Conservation (phyloP, 768 basidiomycete genomes). For the Scleroderma bovista region DNA sequence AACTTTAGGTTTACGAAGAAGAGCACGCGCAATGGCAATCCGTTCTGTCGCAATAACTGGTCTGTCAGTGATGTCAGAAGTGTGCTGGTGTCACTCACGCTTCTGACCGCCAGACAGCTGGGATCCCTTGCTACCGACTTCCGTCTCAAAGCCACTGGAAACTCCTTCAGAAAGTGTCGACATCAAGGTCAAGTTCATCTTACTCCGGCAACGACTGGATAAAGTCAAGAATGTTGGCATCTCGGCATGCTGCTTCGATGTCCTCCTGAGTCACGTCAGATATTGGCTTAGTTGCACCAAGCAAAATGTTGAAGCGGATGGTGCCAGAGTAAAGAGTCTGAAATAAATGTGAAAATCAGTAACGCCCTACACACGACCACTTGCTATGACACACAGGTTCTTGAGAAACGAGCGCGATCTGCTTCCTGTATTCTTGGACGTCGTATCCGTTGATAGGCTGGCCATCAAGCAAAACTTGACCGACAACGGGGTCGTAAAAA, state of each 20-base stretch:
- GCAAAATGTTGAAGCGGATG: slow-evolving; percentile 84
- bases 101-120: slow-evolving; percentile 89
- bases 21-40: slow-evolving; percentile 84
- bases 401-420: slow-evolving; percentile 88
- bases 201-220: slow-evolving; percentile 81
- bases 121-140: slow-evolving; percentile 87
- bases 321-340: slow-evolving; percentile 87
- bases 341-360: background rate
- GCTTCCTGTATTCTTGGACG: slow-evolving; percentile 81
- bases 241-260: slow-evolving; percentile 79
- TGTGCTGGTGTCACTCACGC: slow-evolving; percentile 39
- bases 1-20: slow-evolving; percentile 88
- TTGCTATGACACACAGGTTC: slow-evolving; percentile 43
- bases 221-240: slow-evolving; percentile 91
- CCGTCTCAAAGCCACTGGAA: slow-evolving; percentile 79
- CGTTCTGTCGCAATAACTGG: slow-evolving; percentile 38
- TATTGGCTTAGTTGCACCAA: slow-evolving; percentile 74
- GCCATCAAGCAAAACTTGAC: slow-evolving; percentile 68
- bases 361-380: slow-evolving; percentile 3
- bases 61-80: background rate
- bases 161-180: background rate
- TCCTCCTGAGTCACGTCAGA: slow-evolving; percentile 83
- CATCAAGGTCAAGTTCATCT: slow-evolving; percentile 19
- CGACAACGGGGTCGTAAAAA: slow-evolving; percentile 77
- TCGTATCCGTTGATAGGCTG: slow-evolving; percentile 73